Base-by-base conservation (phyloP, 2,329 filamentous ascomycete genomes). In the Fusarium sp. region DNA sequence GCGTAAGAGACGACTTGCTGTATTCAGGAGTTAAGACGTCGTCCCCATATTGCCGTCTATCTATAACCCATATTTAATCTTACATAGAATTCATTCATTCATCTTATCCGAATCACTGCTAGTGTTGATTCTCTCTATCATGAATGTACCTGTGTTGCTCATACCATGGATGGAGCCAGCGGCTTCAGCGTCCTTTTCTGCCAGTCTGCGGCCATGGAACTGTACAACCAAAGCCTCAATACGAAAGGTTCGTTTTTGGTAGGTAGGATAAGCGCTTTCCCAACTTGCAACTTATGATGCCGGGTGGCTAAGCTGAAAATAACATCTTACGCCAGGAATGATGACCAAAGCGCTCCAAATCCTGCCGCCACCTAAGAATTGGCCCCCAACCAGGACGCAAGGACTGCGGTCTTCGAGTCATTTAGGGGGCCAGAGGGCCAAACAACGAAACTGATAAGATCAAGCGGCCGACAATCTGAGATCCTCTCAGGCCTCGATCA, bases 1-100 rank as follows among this genome's bases (percentile, higher is more conserved):
- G 73, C 66, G 3, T 76, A 64, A 56, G 39, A n/a, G 55, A n/a
- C 15, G 14, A 29, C 31, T n/a, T 19, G 23, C 16, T 10, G 10
- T 14, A 10, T 7, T 31, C 18, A 37, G 8, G 8, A 14, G 15
- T 5, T 27, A 10, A 21, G 11, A 14, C 4, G 10, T 18, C 19
- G 10, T 29, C 29, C 25, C 25, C 25, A n/a, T n/a, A 15, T 57
- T 15, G 25, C 21, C 10, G 15, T 25, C 18, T 12, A 56, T 16
- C 15, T 4, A n/a, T 29, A 27, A 7, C 10, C 14, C 14, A 25
- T 25, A 35, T 49, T 57, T 55, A 29, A 55, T 41, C 21, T 42
- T 18, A 14, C 11, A 55, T 31, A n/a, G 12, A 18, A 23, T 18
- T 19, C 10, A 18, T 25, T 44, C 21, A n/a, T 7, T 5, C 14